Conservation (phyloP, 331 rosid genomes). For the Acacia concinna region DNA sequence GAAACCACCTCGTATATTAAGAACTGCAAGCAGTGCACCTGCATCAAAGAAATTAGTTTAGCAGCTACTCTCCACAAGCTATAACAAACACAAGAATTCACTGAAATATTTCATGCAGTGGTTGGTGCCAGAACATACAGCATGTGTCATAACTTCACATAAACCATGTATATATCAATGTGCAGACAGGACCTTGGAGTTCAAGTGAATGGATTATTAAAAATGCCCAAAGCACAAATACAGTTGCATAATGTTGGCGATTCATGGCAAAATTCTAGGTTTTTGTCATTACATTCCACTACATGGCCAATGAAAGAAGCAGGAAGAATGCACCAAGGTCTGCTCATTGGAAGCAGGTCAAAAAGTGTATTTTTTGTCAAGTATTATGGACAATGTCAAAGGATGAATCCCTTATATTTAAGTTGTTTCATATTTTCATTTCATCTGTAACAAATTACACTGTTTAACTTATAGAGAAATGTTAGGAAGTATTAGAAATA, state of each 20-base stretch:
- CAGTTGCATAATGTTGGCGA: neutral
- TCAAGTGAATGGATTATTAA: conserved; percentile 11
- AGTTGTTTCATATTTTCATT: neutral
- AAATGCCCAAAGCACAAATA: neutral
- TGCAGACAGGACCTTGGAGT: neutral
- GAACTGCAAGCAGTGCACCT: conserved; percentile 99
- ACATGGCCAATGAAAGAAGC: neutral
- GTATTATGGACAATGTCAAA: neutral
- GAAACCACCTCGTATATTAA: conserved; percentile 95
- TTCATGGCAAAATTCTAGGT: neutral
- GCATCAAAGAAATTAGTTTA: conserved; percentile 42
- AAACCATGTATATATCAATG: conserved; percentile 11
- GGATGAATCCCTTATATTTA: neutral
- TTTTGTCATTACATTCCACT: neutral
- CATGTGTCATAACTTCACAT: conserved; percentile 17
- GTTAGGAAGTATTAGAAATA: no score
- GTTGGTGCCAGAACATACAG: conserved; percentile 8
- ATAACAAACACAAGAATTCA: conserved; percentile 1
- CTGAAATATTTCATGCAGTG: conserved; percentile 7
- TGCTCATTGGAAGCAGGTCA: neutral
- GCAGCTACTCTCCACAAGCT: conserved; percentile 25
- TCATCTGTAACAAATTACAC: no score
- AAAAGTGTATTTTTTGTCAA: neutral
- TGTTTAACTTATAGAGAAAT: no score
- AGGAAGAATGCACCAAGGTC: neutral